A percentile compares a stretch with the other conserved stretches of the same genome.
phyloP scores from a whole-genome alignment of 345 rosid species.

The Camelina neglecta region DNA sequence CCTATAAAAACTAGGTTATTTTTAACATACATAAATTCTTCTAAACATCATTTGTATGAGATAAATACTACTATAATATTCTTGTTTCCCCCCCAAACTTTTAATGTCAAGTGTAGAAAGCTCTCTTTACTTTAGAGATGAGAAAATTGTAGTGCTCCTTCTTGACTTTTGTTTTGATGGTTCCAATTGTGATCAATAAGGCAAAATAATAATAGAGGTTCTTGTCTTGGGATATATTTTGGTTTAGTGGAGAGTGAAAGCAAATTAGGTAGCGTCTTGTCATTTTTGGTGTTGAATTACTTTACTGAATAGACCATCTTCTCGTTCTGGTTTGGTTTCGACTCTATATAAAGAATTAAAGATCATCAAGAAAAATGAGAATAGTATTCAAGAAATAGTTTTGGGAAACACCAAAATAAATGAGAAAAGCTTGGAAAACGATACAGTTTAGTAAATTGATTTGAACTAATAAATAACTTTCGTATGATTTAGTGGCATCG shows the following conservation, averaged over 20 bases:
- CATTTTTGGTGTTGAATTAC: not conserved
- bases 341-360: not conserved
- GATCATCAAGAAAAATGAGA: not conserved
- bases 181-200: not conserved
- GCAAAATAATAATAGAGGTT: not conserved
- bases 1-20: conserved; percentile 29
- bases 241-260: conserved; percentile 5
- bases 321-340: not conserved
- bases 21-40: conserved; percentile 41
- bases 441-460: too few relatives aligned
- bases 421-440: not conserved
- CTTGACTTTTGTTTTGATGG: not conserved
- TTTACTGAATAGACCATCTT: not conserved
- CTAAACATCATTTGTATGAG: conserved; percentile 36
- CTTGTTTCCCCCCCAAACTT: conserved; percentile 17
- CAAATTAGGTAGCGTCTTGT: conserved; percentile 10
- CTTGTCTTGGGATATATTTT: conserved; percentile 12
- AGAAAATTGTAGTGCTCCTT: conserved; percentile 16
- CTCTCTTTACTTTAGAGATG: not conserved
- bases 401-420: not conserved
- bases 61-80: not conserved
- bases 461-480: too few relatives aligned
- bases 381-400: not conserved
- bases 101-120: conserved; percentile 1
- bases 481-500: not conserved